A percentile compares a stretch with the other conserved stretches of the same genome.
Evolutionary conservation across 2,329 filamentous ascomycete genomes (phyloP).

Genomic region (Pestalotiopsis fici): DNA sequence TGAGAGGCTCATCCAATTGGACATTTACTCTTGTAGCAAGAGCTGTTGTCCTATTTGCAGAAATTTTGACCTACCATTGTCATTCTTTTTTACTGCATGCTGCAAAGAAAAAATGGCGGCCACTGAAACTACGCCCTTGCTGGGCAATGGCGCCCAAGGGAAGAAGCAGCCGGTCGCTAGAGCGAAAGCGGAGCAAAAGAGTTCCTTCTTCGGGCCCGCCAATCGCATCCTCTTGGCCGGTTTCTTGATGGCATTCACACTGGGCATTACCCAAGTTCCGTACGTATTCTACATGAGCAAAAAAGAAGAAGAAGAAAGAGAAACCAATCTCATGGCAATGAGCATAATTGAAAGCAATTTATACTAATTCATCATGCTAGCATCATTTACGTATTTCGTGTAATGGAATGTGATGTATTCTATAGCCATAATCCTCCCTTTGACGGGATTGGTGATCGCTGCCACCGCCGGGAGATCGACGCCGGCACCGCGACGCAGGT

Average conservation of each 20-base stretch:
- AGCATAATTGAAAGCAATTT: neutral
- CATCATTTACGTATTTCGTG: constrained; percentile 65
- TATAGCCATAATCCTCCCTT: constrained; percentile 60
- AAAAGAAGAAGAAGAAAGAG: neutral
- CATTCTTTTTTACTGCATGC: neutral
- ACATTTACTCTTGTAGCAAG: neutral
- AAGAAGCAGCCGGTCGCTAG: neutral
- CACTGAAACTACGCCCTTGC: constrained; percentile 19
- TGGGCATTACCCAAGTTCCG: constrained; percentile 10
- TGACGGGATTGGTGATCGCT: constrained; percentile 51
- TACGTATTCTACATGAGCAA: neutral
- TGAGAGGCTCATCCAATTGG: neutral
- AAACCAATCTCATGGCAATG: neutral
- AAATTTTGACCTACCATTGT: neutral
- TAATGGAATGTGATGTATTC: constrained; percentile 73
- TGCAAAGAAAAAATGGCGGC: constrained; percentile 9
- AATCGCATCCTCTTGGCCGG: constrained; percentile 9
- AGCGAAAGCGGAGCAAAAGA: neutral
- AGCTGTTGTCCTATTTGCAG: neutral
- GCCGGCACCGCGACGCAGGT: constrained; percentile 64
- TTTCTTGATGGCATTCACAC: constrained; percentile 9
- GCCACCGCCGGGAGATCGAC: constrained; percentile 62
- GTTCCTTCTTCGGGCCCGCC: neutral
- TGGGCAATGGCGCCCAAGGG: constrained; percentile 4
- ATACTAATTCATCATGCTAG: constrained; percentile 20